Evolutionary conservation across 371 early-diverging fungal species (phyloP).

Genomic region (Entomophthora muscae): DNA sequence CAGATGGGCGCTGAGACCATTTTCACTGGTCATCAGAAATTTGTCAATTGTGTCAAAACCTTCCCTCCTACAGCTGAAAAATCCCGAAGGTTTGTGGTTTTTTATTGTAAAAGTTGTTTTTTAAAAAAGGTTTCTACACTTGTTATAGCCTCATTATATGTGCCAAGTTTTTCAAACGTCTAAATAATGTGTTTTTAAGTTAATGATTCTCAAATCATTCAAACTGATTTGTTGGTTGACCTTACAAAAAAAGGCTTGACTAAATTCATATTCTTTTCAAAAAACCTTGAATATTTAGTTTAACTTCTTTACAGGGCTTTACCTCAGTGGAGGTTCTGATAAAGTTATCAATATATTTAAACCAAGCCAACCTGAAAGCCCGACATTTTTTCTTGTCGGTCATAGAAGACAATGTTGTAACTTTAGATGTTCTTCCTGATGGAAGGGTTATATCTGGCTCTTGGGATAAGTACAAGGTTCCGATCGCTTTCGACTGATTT

Average conservation of each 20-base stretch:
- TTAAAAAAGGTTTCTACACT: too few relatives aligned
- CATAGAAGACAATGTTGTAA: slow-evolving; percentile 80
- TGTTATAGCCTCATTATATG: too few relatives aligned
- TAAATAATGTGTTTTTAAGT: too few relatives aligned
- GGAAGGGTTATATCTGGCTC: slow-evolving; percentile 79
- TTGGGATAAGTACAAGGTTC: slow-evolving; percentile 74
- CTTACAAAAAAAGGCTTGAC: too few relatives aligned
- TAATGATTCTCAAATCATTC: too few relatives aligned
- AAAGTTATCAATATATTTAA: background rate
- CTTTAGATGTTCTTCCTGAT: slow-evolving; percentile 38
- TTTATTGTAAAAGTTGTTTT: too few relatives aligned
- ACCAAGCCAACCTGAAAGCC: background rate
- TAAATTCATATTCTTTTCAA: too few relatives aligned
- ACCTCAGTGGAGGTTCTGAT: background rate
- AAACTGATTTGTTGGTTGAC: too few relatives aligned
- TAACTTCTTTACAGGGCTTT: background rate
- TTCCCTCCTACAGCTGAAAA: background rate
- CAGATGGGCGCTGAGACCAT: background rate
- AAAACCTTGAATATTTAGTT: too few relatives aligned
- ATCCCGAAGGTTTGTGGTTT: background rate
- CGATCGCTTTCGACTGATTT: slow-evolving; percentile 1
- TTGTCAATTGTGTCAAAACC: background rate
- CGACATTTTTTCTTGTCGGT: slow-evolving; percentile 22
- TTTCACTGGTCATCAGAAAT: background rate
- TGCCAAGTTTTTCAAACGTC: too few relatives aligned